These are phyloP conservation scores for Mycosarcoma maydis DNA, from an alignment of 1,284 basidiomycete genomes.

Conservation along the genomic window DNA sequence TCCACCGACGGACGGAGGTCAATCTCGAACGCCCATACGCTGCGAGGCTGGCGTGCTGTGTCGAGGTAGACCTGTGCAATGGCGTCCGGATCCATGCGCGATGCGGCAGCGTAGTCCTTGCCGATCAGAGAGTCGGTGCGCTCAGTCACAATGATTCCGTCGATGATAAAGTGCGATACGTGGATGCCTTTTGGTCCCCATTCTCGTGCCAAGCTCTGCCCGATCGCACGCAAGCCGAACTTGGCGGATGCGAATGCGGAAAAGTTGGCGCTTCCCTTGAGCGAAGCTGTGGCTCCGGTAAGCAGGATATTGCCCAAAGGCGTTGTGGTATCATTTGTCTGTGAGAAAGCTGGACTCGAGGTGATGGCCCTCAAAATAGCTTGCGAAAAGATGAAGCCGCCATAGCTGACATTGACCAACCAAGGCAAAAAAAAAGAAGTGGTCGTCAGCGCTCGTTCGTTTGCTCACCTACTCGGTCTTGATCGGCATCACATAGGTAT, in stretches of 20 bases:
- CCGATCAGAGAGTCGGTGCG: slow-evolving; percentile 26
- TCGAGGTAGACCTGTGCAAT: slow-evolving; percentile 54
- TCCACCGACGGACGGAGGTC: slow-evolving; percentile 44
- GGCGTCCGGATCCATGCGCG: slow-evolving; percentile 46
- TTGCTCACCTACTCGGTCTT: too few relatives aligned
- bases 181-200: slow-evolving; percentile 49
- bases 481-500: neutral
- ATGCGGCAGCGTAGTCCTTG: slow-evolving; percentile 25
- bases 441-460: neutral
- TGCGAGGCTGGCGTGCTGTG: slow-evolving; percentile 33
- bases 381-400: slow-evolving; percentile 40
- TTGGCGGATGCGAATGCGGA: slow-evolving; percentile 44
- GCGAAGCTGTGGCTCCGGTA: slow-evolving; percentile 47
- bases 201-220: slow-evolving; percentile 44
- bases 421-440: neutral
- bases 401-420: slow-evolving; percentile 7
- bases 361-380: slow-evolving; percentile 41
- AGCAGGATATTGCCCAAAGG: slow-evolving; percentile 36
- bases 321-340: slow-evolving; percentile 1
- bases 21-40: slow-evolving; percentile 43
- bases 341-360: slow-evolving; percentile 13
- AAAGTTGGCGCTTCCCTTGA: slow-evolving; percentile 45
- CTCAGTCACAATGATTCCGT: slow-evolving; percentile 45
- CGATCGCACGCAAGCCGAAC: slow-evolving; percentile 43
- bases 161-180: slow-evolving; percentile 50